Conservation (phyloP, 2,329 filamentous ascomycete species). For the Hawksworthiomyces lignivorus region DNA sequence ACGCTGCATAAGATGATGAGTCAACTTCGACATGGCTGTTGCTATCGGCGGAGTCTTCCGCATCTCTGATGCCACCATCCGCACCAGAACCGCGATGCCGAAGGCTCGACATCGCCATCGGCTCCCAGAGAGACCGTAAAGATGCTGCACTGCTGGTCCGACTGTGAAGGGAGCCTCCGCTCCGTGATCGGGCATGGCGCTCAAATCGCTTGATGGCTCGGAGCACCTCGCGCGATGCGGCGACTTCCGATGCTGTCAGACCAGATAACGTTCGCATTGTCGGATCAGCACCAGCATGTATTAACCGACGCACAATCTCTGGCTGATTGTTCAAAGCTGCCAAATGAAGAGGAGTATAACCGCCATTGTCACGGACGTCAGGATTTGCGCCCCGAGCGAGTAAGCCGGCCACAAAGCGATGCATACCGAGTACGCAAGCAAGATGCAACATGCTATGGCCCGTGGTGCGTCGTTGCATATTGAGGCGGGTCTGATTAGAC, state of each 20-base stretch:
- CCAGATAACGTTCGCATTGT: constrained; percentile 62
- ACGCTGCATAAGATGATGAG: constrained; percentile 12
- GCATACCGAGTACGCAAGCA: constrained; percentile 66
- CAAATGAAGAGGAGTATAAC: constrained; percentile 76
- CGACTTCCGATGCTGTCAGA: constrained; percentile 63
- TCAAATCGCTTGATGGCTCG: constrained; percentile 55
- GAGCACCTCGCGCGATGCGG: constrained; percentile 56
- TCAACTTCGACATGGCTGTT: constrained; percentile 11
- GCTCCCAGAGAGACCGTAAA: constrained; percentile 59
- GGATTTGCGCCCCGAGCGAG: constrained; percentile 71
- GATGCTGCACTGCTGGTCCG: constrained; percentile 61
- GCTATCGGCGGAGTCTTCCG: background rate
- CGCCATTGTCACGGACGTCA: constrained; percentile 66
- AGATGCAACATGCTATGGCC: constrained; percentile 78
- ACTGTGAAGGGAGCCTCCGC: constrained; percentile 52
- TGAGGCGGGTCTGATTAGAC: constrained; percentile 57
- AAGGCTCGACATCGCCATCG: constrained; percentile 17
- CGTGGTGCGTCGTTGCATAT: constrained; percentile 52
- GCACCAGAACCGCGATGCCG: constrained; percentile 4
- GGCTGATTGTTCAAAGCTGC: constrained; percentile 68
- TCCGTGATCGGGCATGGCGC: constrained; percentile 58
- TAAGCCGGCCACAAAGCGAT: constrained; percentile 68
- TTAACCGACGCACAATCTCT: constrained; percentile 68
- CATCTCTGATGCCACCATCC: constrained; percentile 3
- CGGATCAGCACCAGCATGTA: constrained; percentile 65